Evolutionary conservation across 2,329 filamentous ascomycete genomes (phyloP).

Genomic region (Cyphellophora europaea): DNA sequence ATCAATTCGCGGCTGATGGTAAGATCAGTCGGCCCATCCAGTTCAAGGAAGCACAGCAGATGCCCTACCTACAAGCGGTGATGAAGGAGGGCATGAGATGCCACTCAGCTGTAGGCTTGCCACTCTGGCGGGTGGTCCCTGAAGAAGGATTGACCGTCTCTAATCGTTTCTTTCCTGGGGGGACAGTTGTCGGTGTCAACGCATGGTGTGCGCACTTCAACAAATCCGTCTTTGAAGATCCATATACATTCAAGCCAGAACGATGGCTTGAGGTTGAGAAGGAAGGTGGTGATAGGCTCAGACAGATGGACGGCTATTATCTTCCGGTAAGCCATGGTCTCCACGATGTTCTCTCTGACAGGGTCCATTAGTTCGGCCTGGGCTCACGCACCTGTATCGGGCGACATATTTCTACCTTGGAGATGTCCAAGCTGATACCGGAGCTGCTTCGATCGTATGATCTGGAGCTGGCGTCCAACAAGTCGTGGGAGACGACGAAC

Average conservation of each 20-base stretch:
- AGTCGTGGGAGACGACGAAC: constrained; percentile 16
- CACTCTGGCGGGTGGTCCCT: constrained; percentile 41
- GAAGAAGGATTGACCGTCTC: constrained; percentile 33
- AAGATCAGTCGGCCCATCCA: constrained; percentile 28
- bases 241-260: constrained; percentile 35
- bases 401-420: constrained; percentile 20
- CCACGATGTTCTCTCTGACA: neutral
- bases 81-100: constrained; percentile 46
- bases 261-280: constrained; percentile 33
- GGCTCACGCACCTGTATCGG: constrained; percentile 32
- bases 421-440: constrained; percentile 23
- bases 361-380: constrained; percentile 38
- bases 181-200: constrained; percentile 35
- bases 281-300: constrained; percentile 22
- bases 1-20: constrained; percentile 17
- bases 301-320: constrained; percentile 27
- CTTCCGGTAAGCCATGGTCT: constrained; percentile 27
- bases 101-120: constrained; percentile 39
- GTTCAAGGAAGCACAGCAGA: constrained; percentile 55
- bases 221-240: constrained; percentile 33
- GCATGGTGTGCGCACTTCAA: constrained; percentile 40
- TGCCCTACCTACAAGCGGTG: constrained; percentile 54
- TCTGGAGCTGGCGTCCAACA: constrained; percentile 14
- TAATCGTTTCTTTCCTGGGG: constrained; percentile 31
- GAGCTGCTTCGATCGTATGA: constrained; percentile 17